Percentiles rank a stretch among this genome's conserved stretches.
Evolutionary conservation across 108 stramenopile genomes (phyloP).

Genomic region (Aureococcus anophagefferens): DNA sequence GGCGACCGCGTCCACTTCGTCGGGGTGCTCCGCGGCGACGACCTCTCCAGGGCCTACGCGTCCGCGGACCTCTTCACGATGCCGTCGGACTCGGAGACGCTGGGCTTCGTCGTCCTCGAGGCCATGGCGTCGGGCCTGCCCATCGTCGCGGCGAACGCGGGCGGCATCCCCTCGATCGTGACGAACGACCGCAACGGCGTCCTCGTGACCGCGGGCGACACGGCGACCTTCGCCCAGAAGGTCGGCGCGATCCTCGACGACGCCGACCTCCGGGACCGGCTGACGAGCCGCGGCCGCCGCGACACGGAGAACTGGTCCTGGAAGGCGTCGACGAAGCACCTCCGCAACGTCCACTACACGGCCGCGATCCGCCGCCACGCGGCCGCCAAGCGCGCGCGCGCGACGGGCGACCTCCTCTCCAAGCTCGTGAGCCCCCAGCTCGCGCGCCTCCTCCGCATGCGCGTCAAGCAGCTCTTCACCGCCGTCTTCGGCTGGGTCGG

Average conservation of each 20-base stretch:
- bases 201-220: slow-evolving; percentile 19
- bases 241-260: not conserved
- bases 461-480: too few relatives aligned
- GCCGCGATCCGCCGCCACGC: not conserved
- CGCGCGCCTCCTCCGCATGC: too few relatives aligned
- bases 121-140: slow-evolving; percentile 79
- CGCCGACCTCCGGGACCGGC: not conserved
- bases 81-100: slow-evolving; percentile 74
- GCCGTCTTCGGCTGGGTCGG: too few relatives aligned
- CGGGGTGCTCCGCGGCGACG: slow-evolving; percentile 58
- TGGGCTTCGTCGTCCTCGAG: slow-evolving; percentile 81
- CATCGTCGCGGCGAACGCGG: slow-evolving; percentile 59
- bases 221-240: not conserved
- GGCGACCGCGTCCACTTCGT: slow-evolving; percentile 64
- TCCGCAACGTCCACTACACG: slow-evolving; percentile 5
- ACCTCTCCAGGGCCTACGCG: slow-evolving; percentile 62
- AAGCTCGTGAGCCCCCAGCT: too few relatives aligned
- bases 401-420: too few relatives aligned
- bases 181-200: slow-evolving; percentile 55
- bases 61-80: slow-evolving; percentile 76
- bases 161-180: slow-evolving; percentile 66
- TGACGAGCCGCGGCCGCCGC: not conserved
- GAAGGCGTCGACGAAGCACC: slow-evolving; percentile 6
- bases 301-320: slow-evolving; percentile 3
- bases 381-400: not conserved